These are phyloP conservation scores for Oryza punctata DNA, from an alignment of 176 grass and related monocot species.

Conservation along the genomic window DNA sequence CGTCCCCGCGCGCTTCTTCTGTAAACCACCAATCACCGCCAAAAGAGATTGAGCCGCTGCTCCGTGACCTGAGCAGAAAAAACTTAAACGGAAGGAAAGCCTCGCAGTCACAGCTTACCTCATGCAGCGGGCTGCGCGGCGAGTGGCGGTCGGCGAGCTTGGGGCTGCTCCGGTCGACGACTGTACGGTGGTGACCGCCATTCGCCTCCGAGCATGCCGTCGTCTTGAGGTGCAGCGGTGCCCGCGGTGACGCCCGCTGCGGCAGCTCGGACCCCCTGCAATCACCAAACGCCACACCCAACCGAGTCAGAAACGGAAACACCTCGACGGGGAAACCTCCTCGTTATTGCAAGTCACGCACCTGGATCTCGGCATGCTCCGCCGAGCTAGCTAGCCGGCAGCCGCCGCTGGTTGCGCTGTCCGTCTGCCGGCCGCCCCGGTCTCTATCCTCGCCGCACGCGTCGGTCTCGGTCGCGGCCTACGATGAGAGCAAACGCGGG, in stretches of 20 bases:
- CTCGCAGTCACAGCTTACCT: conserved; percentile 29
- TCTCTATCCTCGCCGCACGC: not conserved
- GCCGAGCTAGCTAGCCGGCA: not conserved
- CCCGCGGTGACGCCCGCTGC: conserved; percentile 68
- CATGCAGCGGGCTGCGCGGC: conserved; percentile 67
- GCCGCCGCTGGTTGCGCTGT: not conserved
- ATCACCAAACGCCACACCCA: not conserved
- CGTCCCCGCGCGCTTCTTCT: conserved; percentile 78
- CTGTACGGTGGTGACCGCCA: conserved; percentile 55
- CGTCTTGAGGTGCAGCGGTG: conserved; percentile 80
- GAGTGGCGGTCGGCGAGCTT: conserved; percentile 74
- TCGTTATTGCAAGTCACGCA: not conserved
- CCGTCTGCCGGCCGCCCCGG: not conserved
- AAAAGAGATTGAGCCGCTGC: not conserved
- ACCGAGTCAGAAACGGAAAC: not conserved
- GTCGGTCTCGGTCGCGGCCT: conserved; percentile 2
- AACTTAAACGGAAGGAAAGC: rapidly evolving
- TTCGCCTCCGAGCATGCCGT: conserved; percentile 69
- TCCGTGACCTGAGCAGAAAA: no score
- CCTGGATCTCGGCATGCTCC: conserved; percentile 68
- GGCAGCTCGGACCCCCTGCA: conserved; percentile 75
- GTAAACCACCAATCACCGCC: not conserved
- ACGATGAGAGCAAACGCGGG: conserved; percentile 1
- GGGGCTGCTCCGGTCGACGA: conserved; percentile 65
- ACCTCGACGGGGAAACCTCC: not conserved